Evolutionary conservation across 345 rosid species (phyloP), one percentile per base, ranked within the genome.

Genomic region (Bretschneidera sinensis): DNA sequence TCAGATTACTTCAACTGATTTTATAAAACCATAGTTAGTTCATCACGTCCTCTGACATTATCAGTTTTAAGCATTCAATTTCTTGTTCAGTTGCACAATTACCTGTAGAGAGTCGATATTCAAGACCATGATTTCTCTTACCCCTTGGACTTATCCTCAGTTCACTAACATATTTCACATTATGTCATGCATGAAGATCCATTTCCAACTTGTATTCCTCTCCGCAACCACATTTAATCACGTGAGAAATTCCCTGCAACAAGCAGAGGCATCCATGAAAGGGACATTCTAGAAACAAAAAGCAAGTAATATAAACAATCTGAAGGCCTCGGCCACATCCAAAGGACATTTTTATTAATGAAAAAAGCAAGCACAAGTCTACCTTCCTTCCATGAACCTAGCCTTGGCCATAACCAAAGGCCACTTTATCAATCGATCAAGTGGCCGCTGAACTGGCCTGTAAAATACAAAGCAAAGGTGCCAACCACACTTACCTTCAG

Each of bases 221-320:
- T 64, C 85, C 88, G 59, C 92, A 85, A 13, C 55, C 59, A 57
- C 90, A 87, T 69, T 79, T 81, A 55, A 82, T 60, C 55, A 63
- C 65, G 57, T 72, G 75, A 54, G 88, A 79, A 66, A 82, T 75
- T 52, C 81, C 92, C 92, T 85, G 81, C 43, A 49, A 62, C 56
- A 59, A 51, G 71, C 63, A 64, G 43, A 19, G 28, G 33, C 24
- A 60, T 60, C 47, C 31, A 70, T 55, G 23, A 43, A 14, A 49
- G 20, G 15, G 14, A 24, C 47, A 24, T 47, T 20, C 52, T 52
- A 52, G 49, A 39, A 48, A 61, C 22, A 34, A 5, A 62, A 58
- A 39, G 17, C 54, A 9, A 4, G 49, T 33, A 48, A 45, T 14
- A 4, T 39, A 1, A 39, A 14, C 11, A 39, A 13, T 39, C 45